These are phyloP conservation scores for Amphirosellinia nigrospora DNA, from an alignment of 495 filamentous ascomycete genomes.

Conservation along the genomic window DNA sequence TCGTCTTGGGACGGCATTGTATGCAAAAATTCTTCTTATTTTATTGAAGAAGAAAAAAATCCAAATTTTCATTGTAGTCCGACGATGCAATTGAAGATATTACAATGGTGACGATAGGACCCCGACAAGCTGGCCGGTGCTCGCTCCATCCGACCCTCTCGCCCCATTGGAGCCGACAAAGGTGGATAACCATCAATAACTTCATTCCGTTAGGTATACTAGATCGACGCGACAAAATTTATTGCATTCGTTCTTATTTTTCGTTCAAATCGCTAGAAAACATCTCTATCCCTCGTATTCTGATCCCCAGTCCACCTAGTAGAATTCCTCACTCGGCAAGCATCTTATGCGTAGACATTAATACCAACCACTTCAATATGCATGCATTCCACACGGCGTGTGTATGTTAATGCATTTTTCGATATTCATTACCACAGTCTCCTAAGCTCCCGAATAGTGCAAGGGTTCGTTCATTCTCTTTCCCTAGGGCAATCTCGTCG, in stretches of 20 bases:
- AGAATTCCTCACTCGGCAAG: too few relatives aligned
- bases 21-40: not conserved
- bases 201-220: not conserved
- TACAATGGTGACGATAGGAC: not conserved
- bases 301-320: too few relatives aligned
- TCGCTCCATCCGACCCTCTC: not conserved
- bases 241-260: too few relatives aligned
- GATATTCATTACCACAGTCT: slow-evolving; percentile 53
- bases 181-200: not conserved
- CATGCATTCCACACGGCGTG: not conserved
- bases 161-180: not conserved
- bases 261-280: too few relatives aligned
- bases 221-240: too few relatives aligned
- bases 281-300: too few relatives aligned
- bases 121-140: not conserved
- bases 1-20: slow-evolving; percentile 28
- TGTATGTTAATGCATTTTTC: slow-evolving; percentile 35
- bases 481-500: slow-evolving; percentile 32
- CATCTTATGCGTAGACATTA: too few relatives aligned
- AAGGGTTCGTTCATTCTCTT: slow-evolving; percentile 26
- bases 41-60: too few relatives aligned
- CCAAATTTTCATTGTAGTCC: not conserved
- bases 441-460: slow-evolving; percentile 47
- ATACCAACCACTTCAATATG: not conserved
- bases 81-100: not conserved